These are phyloP conservation scores for Chaetomium strumarium DNA, from an alignment of 2,329 filamentous ascomycete species.

Conservation along the genomic window DNA sequence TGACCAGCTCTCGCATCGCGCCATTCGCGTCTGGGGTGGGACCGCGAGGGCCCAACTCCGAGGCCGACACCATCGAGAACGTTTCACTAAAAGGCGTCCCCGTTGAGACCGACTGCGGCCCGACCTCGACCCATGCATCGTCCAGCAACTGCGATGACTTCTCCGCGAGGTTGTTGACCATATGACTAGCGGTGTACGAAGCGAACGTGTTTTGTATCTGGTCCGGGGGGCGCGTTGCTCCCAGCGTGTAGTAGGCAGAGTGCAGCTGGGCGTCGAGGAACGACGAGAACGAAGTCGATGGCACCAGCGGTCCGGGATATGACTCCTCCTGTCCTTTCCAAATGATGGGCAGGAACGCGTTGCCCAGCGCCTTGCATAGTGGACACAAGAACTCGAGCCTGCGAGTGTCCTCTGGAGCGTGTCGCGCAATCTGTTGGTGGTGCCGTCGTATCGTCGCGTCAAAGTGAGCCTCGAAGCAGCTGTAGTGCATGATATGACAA, in stretches of 20 bases:
- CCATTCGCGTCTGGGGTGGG: slow-evolving; percentile 29
- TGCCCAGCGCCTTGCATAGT: slow-evolving; percentile 92
- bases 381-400: slow-evolving; percentile 92
- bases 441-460: slow-evolving; percentile 79
- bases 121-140: slow-evolving; percentile 39
- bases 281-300: slow-evolving; percentile 53
- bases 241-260: slow-evolving; percentile 37
- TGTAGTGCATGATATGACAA: slow-evolving; percentile 97
- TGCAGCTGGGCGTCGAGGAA: slow-evolving; percentile 60
- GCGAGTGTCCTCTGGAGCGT: slow-evolving; percentile 78
- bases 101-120: slow-evolving; percentile 29
- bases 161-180: slow-evolving; percentile 38
- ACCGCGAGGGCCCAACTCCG: slow-evolving; percentile 20
- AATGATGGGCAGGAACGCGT: slow-evolving; percentile 87
- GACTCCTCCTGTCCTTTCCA: slow-evolving; percentile 90
- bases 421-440: slow-evolving; percentile 84
- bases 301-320: slow-evolving; percentile 66
- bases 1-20: slow-evolving; percentile 49
- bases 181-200: slow-evolving; percentile 33
- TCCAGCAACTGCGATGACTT: slow-evolving; percentile 33
- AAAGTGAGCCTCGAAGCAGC: slow-evolving; percentile 89
- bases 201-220: slow-evolving; percentile 33
- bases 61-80: slow-evolving; percentile 35
- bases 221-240: slow-evolving; percentile 30
- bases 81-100: slow-evolving; percentile 40